phyloP scores from a whole-genome alignment of 176 grass and related monocot genomes.

The Aegilops tauschii region DNA sequence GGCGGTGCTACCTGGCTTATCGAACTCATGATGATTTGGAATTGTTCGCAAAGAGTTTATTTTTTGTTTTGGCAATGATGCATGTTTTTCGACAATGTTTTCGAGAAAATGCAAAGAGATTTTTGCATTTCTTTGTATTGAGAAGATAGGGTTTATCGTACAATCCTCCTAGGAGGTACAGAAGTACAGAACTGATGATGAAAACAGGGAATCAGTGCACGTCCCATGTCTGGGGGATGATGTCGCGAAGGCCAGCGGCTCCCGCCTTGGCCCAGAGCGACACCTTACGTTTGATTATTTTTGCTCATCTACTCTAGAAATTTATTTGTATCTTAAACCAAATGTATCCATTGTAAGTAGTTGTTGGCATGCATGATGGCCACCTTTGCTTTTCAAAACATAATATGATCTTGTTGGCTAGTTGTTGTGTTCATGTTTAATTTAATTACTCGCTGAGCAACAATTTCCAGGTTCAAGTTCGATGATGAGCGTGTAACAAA shows the following conservation, averaged over 20 bases:
- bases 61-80: background rate
- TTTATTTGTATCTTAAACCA: background rate
- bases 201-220: no score
- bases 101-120: no score
- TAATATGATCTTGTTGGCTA: background rate
- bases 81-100: background rate
- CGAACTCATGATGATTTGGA: constrained; percentile 14
- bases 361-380: background rate
- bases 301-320: background rate
- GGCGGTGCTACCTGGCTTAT: background rate
- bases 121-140: no score
- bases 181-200: no score
- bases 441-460: constrained; percentile 8
- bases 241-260: no score
- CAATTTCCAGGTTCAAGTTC: constrained; percentile 86
- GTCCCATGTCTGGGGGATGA: no score
- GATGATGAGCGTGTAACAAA: constrained; percentile 99
- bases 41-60: background rate
- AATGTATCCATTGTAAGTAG: background rate
- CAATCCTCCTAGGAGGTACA: no score
- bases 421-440: background rate
- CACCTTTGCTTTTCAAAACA: background rate
- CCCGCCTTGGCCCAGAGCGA: no score
- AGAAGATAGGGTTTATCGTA: no score
- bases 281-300: background rate